phyloP scores from a whole-genome alignment of 2,329 filamentous ascomycete genomes.

The Fusarium heterosporum region DNA sequence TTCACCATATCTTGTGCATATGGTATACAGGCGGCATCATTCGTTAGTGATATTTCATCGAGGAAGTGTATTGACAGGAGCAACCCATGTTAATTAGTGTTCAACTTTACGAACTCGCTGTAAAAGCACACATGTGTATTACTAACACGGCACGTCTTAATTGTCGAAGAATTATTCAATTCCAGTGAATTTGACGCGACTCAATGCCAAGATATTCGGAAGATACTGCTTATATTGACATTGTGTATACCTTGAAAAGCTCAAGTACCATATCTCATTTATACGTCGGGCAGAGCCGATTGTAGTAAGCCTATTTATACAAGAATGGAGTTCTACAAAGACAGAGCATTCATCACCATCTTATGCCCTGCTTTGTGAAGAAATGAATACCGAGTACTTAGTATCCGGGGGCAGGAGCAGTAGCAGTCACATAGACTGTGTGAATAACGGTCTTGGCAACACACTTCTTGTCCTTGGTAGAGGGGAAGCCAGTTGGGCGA shows the following conservation, averaged over 20 bases:
- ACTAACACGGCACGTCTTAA: too few relatives aligned
- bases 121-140: too few relatives aligned
- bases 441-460: conserved; percentile 33
- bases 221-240: too few relatives aligned
- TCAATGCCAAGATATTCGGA: too few relatives aligned
- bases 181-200: too few relatives aligned
- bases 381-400: background rate
- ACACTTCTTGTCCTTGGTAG: conserved; percentile 26
- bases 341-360: background rate
- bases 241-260: background rate
- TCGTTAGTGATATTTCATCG: background rate
- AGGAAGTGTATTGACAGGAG: too few relatives aligned
- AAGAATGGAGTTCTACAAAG: conserved; percentile 18
- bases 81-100: too few relatives aligned
- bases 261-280: conserved; percentile 11
- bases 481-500: conserved; percentile 19
- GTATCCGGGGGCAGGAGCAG: conserved; percentile 14
- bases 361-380: background rate
- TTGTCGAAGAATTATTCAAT: too few relatives aligned
- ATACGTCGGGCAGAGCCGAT: conserved; percentile 1
- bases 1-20: background rate
- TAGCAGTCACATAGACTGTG: conserved; percentile 45
- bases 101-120: too few relatives aligned
- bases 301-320: conserved; percentile 22
- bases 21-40: background rate